Evolutionary conservation across 352 stramenopile genomes (phyloP).

Genomic region (Globisporangium viniferum): DNA sequence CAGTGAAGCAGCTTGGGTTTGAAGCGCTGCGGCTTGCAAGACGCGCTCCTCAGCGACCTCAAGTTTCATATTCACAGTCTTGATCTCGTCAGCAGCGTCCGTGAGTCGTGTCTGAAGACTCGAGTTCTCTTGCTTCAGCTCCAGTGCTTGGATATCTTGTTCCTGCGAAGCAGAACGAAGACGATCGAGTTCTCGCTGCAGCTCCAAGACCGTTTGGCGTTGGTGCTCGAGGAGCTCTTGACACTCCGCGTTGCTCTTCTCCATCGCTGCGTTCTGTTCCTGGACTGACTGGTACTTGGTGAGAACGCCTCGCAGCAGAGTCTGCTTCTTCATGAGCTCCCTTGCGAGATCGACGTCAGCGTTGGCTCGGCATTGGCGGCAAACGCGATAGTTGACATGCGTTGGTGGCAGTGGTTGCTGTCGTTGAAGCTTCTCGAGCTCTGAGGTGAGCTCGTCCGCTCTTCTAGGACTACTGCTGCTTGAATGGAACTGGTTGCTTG

Average conservation of each 20-base stretch:
- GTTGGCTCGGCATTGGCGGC: constrained; percentile 28
- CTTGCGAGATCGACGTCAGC: constrained; percentile 27
- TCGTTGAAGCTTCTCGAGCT: background rate
- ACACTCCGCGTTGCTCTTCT: background rate
- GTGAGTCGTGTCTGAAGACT: constrained; percentile 7
- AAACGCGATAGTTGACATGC: constrained; percentile 22
- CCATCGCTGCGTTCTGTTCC: constrained; percentile 12
- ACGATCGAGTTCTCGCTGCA: constrained; percentile 10
- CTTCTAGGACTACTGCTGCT: constrained; percentile 1
- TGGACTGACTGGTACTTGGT: constrained; percentile 26
- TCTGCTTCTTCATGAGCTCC: constrained; percentile 31
- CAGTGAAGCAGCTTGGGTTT: background rate
- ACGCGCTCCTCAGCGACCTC: constrained; percentile 1
- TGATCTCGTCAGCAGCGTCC: constrained; percentile 7
- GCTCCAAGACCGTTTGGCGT: background rate
- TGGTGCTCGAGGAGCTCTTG: constrained; percentile 6
- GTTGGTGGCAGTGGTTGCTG: background rate
- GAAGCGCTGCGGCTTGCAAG: background rate
- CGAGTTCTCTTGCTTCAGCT: constrained; percentile 2
- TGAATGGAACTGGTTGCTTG: background rate
- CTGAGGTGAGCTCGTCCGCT: background rate
- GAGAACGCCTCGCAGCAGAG: constrained; percentile 20
- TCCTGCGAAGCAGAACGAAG: background rate
- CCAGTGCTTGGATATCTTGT: background rate
- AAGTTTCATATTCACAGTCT: background rate